Evolutionary conservation across 805 yeast genomes (phyloP).

Genomic region (Monosporozyma yasuniensis): DNA sequence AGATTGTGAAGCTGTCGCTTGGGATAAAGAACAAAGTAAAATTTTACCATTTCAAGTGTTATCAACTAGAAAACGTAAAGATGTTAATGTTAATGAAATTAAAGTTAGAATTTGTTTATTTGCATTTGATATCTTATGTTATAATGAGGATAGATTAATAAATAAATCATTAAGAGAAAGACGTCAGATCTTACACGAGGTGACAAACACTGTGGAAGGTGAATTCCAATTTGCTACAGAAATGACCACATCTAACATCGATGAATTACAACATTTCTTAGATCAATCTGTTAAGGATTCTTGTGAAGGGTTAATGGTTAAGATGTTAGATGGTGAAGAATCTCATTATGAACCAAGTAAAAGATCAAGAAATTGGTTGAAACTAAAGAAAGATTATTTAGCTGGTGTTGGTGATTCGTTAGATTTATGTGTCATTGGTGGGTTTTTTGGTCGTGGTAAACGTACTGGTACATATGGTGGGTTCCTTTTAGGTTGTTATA

Average conservation of each 20-base stretch:
- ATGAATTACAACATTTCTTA: conserved; percentile 70
- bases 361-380: conserved; percentile 91
- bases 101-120: conserved; percentile 87
- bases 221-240: conserved; percentile 74
- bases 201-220: conserved; percentile 57
- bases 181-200: conserved; percentile 47
- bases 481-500: conserved; percentile 81
- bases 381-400: conserved; percentile 87
- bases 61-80: conserved; percentile 90
- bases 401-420: conserved; percentile 94
- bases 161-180: conserved; percentile 62
- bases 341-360: conserved; percentile 90
- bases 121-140: conserved; percentile 78
- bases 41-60: conserved; percentile 90
- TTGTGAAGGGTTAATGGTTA: conserved; percentile 96
- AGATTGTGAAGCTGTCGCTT: conserved; percentile 97
- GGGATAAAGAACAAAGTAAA: conserved; percentile 71
- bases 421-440: conserved; percentile 90
- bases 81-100: conserved; percentile 77
- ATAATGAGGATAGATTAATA: conserved; percentile 64
- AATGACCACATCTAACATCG: conserved; percentile 58
- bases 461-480: conserved; percentile 96
- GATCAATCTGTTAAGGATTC: conserved; percentile 83
- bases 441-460: conserved; percentile 87
- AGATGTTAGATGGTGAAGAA: conserved; percentile 71